Base-by-base conservation (phyloP, 2,329 filamentous ascomycete genomes). In the Fusarium nodosum region DNA sequence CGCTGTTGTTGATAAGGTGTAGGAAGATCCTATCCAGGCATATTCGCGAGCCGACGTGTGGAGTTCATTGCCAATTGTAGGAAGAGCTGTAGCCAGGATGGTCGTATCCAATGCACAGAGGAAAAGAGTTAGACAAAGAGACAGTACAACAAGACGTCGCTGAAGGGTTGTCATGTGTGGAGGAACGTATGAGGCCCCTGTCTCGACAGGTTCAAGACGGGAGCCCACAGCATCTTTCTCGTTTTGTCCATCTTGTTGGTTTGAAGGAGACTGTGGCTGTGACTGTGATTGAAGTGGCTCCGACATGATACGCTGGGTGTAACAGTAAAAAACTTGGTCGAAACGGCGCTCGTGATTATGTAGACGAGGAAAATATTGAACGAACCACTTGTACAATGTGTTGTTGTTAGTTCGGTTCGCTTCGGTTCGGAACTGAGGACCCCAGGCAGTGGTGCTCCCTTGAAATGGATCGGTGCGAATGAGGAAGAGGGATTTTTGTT, bases 11-110 rank as follows among this genome's bases (percentile, higher is more conserved):
- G 75, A 59, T 2, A 77, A 44, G 1, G 73, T 74, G 10, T 75
- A 76, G 0, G 69, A 68, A 13, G 69, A 75, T 6, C 72, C 68
- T 5, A 77, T 69, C 76, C 75, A 77, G 7, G 72, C 72, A 60
- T 77, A 77, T 15, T 74, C 63, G 3, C 69, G 63, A 2, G 66
- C 58, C 4, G 75, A 64, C 9, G 68, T 67, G 10, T 64, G 44
- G 0, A 77, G 66, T 0, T 68, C 63, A 1, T 64, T 59, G 6
- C 69, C 71, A 15, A 77, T 76, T 1, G 74, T 75, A 1, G 76
- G 76, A 9, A 77, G 48, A 5, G 75, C 75, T 0, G 76, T 77
- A 0, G 74, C 60, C 26, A 76, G 59, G 33, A 77, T 76, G 0
- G 76, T 77, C 0, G 72, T 68, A n/a, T 77, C 75, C 0, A 77